Evolutionary conservation across 768 basidiomycete species (phyloP).

Genomic region (Trametes sanguinea): DNA sequence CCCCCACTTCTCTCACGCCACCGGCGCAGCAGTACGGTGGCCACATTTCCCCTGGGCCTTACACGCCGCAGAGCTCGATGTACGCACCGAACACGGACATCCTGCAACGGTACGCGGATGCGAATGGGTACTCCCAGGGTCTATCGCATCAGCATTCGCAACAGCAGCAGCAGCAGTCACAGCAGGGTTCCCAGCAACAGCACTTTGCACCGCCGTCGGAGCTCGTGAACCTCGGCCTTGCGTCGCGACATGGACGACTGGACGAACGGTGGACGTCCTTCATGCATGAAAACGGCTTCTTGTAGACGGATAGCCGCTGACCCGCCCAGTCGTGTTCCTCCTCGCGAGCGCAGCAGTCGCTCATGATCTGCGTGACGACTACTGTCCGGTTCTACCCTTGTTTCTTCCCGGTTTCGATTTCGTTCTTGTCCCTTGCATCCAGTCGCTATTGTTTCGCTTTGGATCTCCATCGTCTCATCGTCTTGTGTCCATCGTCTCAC

Average conservation of each 20-base stretch:
- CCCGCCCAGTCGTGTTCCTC: too few species aligned
- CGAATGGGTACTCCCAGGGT: background rate
- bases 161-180: conserved; percentile 22
- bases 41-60: conserved; percentile 4
- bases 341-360: background rate
- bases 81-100: conserved; percentile 14
- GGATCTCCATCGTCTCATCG: too few species aligned
- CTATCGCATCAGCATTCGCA: conserved; percentile 13
- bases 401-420: too few species aligned
- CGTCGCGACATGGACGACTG: conserved; percentile 53
- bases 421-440: background rate
- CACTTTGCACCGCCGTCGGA: conserved; percentile 39
- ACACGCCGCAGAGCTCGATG: background rate
- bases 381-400: too few species aligned
- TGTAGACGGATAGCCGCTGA: conserved; percentile 24
- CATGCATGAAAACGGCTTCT: conserved; percentile 57
- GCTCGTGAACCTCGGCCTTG: conserved; percentile 61
- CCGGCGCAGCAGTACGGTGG: conserved; percentile 4
- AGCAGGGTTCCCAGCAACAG: conserved; percentile 24
- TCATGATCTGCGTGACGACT: background rate
- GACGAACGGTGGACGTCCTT: conserved; percentile 64
- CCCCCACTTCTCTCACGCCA: conserved; percentile 11
- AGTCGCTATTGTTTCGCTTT: background rate
- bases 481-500: too few species aligned
- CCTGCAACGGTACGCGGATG: conserved; percentile 13